These are phyloP conservation scores for Euphorbia schlechtendalii DNA, from an alignment of 441 rosid genomes.

Conservation along the genomic window DNA sequence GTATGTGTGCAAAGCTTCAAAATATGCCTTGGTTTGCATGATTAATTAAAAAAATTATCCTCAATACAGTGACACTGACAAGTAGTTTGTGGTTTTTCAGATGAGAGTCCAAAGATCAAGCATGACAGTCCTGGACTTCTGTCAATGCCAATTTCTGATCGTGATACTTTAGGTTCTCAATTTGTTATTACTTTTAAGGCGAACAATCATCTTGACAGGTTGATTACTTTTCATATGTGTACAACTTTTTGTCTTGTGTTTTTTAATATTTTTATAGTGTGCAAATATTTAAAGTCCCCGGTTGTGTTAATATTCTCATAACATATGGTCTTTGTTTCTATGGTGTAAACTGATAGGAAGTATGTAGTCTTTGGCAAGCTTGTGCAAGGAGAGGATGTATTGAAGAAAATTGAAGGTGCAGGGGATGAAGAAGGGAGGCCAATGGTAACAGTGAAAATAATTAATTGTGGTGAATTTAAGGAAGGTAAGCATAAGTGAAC, in stretches of 20 bases:
- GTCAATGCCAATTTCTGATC: conserved; percentile 72
- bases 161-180: conserved; percentile 79
- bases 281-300: background rate
- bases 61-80: no score
- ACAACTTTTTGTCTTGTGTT: background rate
- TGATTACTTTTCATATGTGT: conserved; percentile 8
- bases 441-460: conserved; percentile 73
- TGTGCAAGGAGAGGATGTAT: conserved; percentile 64
- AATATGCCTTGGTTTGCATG: no score
- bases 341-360: conserved; percentile 42
- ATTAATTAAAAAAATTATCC: no score
- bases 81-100: no score
- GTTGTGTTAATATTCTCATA: background rate
- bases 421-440: conserved; percentile 80
- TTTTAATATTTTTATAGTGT: background rate
- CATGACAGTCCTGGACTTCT: conserved; percentile 78
- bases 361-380: conserved; percentile 85
- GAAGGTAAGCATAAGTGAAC: conserved; percentile 40
- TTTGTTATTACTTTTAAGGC: conserved; percentile 74
- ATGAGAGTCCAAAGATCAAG: conserved; percentile 25
- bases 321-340: background rate
- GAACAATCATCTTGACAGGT: conserved; percentile 79
- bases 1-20: no score
- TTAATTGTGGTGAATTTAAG: conserved; percentile 67
- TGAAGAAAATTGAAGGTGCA: conserved; percentile 71